Evolutionary conservation across 345 rosid species (phyloP).

Genomic region (Rhodamnia argentea): DNA sequence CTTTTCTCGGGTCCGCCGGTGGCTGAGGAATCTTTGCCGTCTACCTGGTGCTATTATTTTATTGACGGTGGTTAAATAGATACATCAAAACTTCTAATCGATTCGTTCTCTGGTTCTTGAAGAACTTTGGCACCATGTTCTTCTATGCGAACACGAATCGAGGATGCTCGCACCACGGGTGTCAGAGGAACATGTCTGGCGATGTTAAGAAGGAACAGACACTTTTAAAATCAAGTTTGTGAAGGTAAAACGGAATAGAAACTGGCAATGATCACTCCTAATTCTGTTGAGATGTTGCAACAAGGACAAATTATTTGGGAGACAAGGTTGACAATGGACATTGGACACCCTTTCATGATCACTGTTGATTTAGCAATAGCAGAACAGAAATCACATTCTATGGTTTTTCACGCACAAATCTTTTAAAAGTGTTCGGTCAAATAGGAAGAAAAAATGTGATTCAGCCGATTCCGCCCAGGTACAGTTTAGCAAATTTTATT

Average conservation of each 20-base stretch:
- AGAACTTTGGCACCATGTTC: neutral
- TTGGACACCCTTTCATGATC: neutral
- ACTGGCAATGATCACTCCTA: neutral
- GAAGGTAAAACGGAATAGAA: neutral
- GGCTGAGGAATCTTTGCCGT: neutral
- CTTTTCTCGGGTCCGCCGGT: neutral
- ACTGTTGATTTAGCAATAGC: neutral
- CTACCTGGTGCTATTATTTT: neutral
- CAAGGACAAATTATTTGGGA: neutral
- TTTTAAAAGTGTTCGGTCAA: too few species aligned
- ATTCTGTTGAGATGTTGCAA: neutral
- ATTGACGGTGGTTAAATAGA: neutral
- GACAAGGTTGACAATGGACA: neutral
- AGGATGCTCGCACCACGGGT: neutral
- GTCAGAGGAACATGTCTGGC: neutral
- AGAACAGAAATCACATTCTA: neutral
- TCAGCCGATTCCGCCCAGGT: too few species aligned
- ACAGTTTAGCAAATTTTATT: too few species aligned
- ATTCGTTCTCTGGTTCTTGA: neutral
- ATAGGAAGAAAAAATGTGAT: too few species aligned
- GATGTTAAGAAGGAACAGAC: neutral
- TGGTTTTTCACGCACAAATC: too few species aligned
- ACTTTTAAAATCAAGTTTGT: neutral
- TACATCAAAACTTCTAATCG: neutral
- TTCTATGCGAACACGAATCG: rapidly evolving